These are phyloP conservation scores for Leccinum subgranulosum DNA, from an alignment of 768 basidiomycete species.

Conservation along the genomic window DNA sequence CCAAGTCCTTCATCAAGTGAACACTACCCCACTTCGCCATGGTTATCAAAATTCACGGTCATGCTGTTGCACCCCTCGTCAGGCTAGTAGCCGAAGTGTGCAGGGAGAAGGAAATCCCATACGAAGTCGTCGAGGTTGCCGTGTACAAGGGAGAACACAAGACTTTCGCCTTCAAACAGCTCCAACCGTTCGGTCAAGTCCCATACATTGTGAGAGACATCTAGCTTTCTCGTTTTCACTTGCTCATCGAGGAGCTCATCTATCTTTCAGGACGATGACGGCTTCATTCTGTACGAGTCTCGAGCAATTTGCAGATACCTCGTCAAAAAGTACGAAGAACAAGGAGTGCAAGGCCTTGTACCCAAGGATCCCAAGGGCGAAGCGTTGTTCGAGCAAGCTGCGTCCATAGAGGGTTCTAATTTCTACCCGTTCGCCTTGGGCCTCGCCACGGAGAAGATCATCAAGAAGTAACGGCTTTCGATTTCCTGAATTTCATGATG, in stretches of 20 bases:
- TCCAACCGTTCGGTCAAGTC: conserved; percentile 4
- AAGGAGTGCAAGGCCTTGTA: conserved; percentile 21
- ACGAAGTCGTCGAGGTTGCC: conserved; percentile 29
- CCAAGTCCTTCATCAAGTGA: not conserved
- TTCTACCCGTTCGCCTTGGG: conserved; percentile 47
- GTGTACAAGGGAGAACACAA: conserved; percentile 9
- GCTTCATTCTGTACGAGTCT: not conserved
- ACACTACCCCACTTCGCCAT: conserved; percentile 21
- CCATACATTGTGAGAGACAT: conserved; percentile 8
- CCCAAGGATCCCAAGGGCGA: conserved; percentile 11
- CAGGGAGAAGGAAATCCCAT: conserved; percentile 39
- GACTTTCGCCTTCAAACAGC: conserved; percentile 11
- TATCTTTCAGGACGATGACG: not conserved
- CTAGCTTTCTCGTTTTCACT: not conserved
- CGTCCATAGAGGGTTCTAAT: conserved; percentile 25
- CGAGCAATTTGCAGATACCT: conserved; percentile 22
- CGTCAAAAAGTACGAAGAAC: conserved; percentile 22
- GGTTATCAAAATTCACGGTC: conserved; percentile 45
- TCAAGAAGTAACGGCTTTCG: conserved; percentile 43
- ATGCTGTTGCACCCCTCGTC: conserved; percentile 35
- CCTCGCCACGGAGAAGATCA: conserved; percentile 46
- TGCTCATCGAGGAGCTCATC: not conserved
- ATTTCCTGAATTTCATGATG: not conserved
- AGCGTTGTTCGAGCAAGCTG: conserved; percentile 21
- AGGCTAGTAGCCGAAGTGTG: conserved; percentile 38